Percentiles rank a stretch among this genome's conserved stretches.
Conservation (phyloP, 306 rosid species). For the Cucurbita maxima region DNA sequence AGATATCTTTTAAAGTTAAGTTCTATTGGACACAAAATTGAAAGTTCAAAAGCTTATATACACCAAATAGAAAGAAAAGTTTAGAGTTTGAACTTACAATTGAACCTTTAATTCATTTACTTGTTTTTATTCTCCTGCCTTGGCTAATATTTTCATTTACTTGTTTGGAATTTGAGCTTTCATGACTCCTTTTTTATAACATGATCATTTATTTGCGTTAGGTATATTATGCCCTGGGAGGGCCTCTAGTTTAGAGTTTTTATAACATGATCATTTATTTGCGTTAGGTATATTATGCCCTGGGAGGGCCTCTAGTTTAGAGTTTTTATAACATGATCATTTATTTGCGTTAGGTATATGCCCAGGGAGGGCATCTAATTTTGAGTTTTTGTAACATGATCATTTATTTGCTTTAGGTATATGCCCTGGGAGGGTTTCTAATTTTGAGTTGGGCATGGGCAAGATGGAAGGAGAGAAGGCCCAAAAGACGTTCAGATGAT, state of each 20-base stretch:
- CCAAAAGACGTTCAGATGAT: conserved; percentile 29
- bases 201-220: no score
- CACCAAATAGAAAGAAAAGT: no score
- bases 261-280: not conserved
- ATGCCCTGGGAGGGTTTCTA: conserved; percentile 53
- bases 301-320: conserved; percentile 46
- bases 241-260: conserved; percentile 33
- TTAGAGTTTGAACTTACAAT: no score
- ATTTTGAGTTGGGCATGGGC: conserved; percentile 67
- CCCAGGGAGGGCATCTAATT: conserved; percentile 34
- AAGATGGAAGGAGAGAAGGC: conserved; percentile 75
- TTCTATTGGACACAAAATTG: no score
- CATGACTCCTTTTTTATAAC: not conserved
- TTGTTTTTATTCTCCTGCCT: not conserved
- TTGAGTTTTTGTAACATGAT: conserved; percentile 15
- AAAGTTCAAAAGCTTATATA: no score
- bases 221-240: conserved; percentile 14
- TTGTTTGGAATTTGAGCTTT: not conserved
- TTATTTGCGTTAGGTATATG: no score
- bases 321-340: conserved; percentile 19
- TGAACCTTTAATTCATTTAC: not conserved
- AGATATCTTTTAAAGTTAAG: no score
- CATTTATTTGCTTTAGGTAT: conserved; percentile 33
- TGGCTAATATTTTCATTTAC: not conserved
- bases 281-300: conserved; percentile 57